Conservation (phyloP, 192 early-diverging fungal genomes). For the Lobosporangium transversale region DNA sequence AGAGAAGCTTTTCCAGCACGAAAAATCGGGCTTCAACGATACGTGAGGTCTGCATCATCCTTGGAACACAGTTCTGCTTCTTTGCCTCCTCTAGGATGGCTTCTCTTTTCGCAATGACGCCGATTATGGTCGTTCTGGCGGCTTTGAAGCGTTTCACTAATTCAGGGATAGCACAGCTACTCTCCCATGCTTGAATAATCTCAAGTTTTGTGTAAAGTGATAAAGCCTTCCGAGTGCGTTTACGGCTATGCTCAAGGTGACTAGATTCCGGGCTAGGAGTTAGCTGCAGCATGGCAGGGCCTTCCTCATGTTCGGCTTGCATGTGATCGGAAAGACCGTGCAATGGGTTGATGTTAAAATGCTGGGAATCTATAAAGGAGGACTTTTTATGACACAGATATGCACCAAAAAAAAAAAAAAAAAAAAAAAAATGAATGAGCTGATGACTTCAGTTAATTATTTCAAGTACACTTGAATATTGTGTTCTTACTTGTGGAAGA, state of each 20-base stretch:
- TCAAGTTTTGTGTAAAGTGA: neutral
- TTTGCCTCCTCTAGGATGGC: neutral
- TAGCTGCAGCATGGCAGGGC: neutral
- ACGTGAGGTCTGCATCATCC: neutral
- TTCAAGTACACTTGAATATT: too few species aligned
- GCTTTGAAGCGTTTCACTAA: neutral
- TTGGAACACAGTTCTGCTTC: neutral
- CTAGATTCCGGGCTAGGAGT: neutral
- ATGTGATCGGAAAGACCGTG: too few species aligned
- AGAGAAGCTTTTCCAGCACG: constrained; percentile 3
- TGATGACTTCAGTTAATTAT: too few species aligned
- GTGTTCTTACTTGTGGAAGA: too few species aligned
- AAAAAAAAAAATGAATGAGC: too few species aligned
- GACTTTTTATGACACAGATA: neutral
- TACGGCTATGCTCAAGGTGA: neutral
- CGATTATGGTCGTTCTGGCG: neutral
- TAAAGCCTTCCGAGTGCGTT: constrained; percentile 3
- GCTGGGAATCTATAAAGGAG: neutral
- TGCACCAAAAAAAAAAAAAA: neutral
- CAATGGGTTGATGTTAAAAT: too few species aligned
- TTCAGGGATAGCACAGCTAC: neutral
- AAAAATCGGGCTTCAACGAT: constrained; percentile 1
- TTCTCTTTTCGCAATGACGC: constrained; percentile 8
- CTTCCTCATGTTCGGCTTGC: too few species aligned
- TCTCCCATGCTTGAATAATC: neutral